Conservation (phyloP, 2,329 filamentous ascomycete genomes). For the Biscogniauxia sp. region DNA sequence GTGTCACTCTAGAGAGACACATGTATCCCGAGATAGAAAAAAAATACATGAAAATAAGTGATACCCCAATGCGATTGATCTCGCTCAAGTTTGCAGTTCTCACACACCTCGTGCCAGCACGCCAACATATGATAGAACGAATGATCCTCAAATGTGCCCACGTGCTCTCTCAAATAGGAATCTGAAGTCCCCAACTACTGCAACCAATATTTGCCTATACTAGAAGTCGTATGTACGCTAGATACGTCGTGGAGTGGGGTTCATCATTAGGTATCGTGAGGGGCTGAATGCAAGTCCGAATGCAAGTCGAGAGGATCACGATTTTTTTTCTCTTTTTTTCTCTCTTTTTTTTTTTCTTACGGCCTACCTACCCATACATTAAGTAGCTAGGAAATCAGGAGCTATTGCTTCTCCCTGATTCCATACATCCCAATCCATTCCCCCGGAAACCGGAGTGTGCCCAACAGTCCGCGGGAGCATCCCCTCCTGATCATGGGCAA, state of each 20-base stretch:
- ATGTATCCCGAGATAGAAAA: constrained; percentile 6
- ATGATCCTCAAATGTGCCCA: background rate
- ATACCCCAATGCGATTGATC: constrained; percentile 30
- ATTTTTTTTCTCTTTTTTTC: background rate
- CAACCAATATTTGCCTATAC: background rate
- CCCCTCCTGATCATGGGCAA: background rate
- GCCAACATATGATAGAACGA: background rate
- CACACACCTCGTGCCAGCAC: background rate
- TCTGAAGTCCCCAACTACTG: background rate
- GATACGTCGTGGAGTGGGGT: background rate
- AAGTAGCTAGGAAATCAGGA: background rate
- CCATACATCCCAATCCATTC: background rate
- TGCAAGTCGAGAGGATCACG: background rate
- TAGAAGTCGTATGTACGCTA: background rate
- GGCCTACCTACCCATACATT: background rate
- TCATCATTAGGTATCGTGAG: background rate
- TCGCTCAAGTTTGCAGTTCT: background rate
- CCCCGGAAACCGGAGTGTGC: background rate
- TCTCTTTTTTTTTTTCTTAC: background rate
- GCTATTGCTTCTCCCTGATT: background rate
- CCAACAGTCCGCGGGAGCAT: background rate
- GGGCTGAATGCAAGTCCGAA: background rate
- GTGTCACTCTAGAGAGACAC: constrained; percentile 17
- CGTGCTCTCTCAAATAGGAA: background rate
- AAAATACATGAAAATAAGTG: constrained; percentile 26